phyloP scores from a whole-genome alignment of 2,329 filamentous ascomycete species.

The Chalaropsis thielavioides region DNA sequence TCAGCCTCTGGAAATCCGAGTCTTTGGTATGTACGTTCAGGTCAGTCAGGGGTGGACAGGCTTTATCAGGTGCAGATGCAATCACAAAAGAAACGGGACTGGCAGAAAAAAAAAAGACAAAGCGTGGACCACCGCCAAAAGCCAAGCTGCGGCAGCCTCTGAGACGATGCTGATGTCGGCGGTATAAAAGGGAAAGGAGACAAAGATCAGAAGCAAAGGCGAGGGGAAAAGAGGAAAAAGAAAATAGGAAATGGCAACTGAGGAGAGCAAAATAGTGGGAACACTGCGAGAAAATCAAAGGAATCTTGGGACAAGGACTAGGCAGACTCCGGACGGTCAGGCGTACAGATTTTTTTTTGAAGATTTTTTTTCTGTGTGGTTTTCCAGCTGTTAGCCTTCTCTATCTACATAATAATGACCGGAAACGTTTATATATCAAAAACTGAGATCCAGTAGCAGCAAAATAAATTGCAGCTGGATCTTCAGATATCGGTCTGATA shows the following conservation, averaged over 20 bases:
- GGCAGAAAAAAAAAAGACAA: background rate
- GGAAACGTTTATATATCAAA: too few relatives aligned
- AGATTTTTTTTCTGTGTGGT: background rate
- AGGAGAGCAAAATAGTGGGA: background rate
- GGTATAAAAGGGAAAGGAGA: constrained; percentile 2
- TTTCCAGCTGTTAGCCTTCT: background rate
- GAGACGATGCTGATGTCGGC: background rate
- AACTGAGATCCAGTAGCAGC: too few relatives aligned
- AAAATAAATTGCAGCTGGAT: too few relatives aligned
- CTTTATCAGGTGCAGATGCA: background rate
- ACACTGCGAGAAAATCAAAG: too few relatives aligned
- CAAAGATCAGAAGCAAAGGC: background rate
- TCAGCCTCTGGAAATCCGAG: too few relatives aligned
- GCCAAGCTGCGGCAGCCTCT: background rate
- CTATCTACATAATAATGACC: too few relatives aligned
- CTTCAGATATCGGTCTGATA: too few relatives aligned
- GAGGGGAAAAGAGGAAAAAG: background rate
- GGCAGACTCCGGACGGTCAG: too few relatives aligned
- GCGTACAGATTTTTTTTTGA: background rate
- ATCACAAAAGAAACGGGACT: background rate
- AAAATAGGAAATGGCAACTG: background rate
- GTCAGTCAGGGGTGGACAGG: background rate
- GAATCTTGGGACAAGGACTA: background rate
- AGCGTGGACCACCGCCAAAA: background rate
- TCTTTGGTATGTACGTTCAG: background rate